Conservation (phyloP, 2,329 filamentous ascomycete species). For the Talaromyces atroroseus region DNA sequence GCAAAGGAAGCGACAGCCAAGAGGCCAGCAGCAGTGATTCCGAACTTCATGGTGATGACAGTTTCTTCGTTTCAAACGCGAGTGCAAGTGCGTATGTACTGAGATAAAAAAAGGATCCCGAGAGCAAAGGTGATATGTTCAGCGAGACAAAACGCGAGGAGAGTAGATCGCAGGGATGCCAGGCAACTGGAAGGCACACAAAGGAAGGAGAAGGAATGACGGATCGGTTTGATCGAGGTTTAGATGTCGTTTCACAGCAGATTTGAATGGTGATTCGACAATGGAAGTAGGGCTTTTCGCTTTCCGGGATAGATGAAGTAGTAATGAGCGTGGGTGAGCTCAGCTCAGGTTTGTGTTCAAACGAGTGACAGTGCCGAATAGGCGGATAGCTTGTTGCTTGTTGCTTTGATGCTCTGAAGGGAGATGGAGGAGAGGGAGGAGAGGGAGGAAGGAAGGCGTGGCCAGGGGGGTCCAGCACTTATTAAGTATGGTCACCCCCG, state of each 20-base stretch:
- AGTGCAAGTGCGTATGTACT: constrained; percentile 1
- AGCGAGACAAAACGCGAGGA: not conserved
- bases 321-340: constrained; percentile 11
- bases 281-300: not conserved
- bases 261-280: not conserved
- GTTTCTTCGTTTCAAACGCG: not conserved
- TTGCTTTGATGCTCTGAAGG: not conserved
- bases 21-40: constrained; percentile 26
- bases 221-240: not conserved
- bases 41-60: constrained; percentile 32
- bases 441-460: not conserved
- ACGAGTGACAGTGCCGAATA: constrained; percentile 11
- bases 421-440: not conserved
- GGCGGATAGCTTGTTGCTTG: not conserved
- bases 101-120: not conserved
- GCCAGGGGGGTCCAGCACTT: constrained; percentile 7
- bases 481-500: constrained; percentile 5
- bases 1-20: constrained; percentile 22
- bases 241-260: not conserved
- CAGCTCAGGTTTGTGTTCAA: constrained; percentile 8
- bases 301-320: not conserved
- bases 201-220: constrained; percentile 8
- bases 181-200: not conserved
- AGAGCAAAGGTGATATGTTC: not conserved
- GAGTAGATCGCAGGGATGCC: constrained; percentile 1